Conservation (phyloP, 495 filamentous ascomycete species). For the Aspergillus kassunensis region DNA sequence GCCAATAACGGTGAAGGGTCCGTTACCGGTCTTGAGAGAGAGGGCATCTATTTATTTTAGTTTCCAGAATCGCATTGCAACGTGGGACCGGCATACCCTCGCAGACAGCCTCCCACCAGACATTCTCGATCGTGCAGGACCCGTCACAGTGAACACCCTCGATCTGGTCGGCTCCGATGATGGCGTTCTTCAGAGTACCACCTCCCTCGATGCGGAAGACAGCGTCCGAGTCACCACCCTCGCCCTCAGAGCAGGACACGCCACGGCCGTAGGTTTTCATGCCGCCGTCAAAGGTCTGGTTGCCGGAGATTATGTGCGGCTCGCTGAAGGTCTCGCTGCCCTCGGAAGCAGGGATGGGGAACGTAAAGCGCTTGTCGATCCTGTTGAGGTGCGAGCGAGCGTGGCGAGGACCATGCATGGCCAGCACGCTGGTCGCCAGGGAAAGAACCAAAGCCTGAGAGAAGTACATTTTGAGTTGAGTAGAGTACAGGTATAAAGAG, state of each 20-base stretch:
- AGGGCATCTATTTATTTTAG: slow-evolving; percentile 9
- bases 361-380: slow-evolving; percentile 12
- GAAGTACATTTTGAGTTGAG: neutral
- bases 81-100: slow-evolving; percentile 17
- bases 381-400: neutral
- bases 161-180: slow-evolving; percentile 42
- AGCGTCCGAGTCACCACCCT: slow-evolving; percentile 47
- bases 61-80: neutral
- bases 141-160: slow-evolving; percentile 44
- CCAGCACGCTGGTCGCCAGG: slow-evolving; percentile 6
- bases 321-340: slow-evolving; percentile 21
- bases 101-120: slow-evolving; percentile 37
- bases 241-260: slow-evolving; percentile 39
- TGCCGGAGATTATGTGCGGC: slow-evolving; percentile 30
- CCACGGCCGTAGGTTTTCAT: slow-evolving; percentile 44
- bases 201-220: slow-evolving; percentile 39
- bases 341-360: slow-evolving; percentile 20
- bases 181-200: slow-evolving; percentile 37
- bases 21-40: slow-evolving; percentile 24
- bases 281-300: slow-evolving; percentile 38
- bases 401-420: neutral
- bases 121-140: slow-evolving; percentile 39
- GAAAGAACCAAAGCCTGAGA: neutral
- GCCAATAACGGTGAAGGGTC: slow-evolving; percentile 47
- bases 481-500: neutral